Base-by-base conservation (phyloP, 768 basidiomycete species). In the Mrakia hoshinonis region DNA sequence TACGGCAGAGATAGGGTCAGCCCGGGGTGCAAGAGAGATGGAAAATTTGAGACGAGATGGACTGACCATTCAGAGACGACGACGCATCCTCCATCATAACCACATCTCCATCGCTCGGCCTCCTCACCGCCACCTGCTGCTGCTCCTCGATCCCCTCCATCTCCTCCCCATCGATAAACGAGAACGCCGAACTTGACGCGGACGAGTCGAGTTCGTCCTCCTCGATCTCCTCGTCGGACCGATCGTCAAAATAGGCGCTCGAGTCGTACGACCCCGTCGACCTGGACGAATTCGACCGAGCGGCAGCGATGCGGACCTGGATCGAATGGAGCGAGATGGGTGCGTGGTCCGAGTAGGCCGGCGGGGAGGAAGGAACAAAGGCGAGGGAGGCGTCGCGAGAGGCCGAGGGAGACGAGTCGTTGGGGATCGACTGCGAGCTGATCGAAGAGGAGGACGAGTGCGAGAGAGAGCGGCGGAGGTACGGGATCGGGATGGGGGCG, bases 81-180 rank as follows among this genome's bases (percentile, higher is more conserved):
- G 43, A 15, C 6, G 43, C 6, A 43, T 15, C 43, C 7, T 43
- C 43, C 43, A 43, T 43, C 43, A 43, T 43, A 43, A 43, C 43
- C 43, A 43, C 43, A 15, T 43, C 43, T 43, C 43, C 43, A 15
- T 43, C 43, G 43, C 7, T 7, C 43, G 43, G 43, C 43, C 43
- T 6, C 15, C 43, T 43, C 43, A 43, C 43, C 43, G 43, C 43
- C 6, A 39, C 58, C 49, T 9, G 5, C 49, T 9, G 5, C 11
- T 36, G 31, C 58, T 34, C 34, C 31, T 61, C 58, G 31, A 61
- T 7, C 1, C 58, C 58, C 18, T 61, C 58, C 58, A 61, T 39
- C 34, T 61, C 58, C 31, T 61, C 58, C 34, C 58, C 58, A 11
- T 61, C 58, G 34, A 61, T 61, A 36, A 61, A 61, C 58, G 58